These are phyloP conservation scores for Mortierella sp. DNA, from an alignment of 371 early-diverging fungal genomes.

Conservation along the genomic window DNA sequence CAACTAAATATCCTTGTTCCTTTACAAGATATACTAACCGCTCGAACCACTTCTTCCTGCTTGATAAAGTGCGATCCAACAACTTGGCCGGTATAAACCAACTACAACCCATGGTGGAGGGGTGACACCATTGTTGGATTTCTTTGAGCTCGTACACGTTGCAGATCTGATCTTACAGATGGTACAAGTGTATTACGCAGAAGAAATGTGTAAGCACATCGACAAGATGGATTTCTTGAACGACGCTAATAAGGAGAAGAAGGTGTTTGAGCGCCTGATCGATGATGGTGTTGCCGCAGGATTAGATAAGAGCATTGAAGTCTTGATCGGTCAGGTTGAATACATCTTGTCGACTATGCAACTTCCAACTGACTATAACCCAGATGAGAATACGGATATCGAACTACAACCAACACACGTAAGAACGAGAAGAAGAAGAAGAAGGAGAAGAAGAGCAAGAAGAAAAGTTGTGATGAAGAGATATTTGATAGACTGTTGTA, in stretches of 20 bases:
- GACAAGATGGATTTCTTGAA: constrained; percentile 90
- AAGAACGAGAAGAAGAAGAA: background rate
- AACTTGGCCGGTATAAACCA: constrained; percentile 68
- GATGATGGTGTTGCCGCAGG: constrained; percentile 91
- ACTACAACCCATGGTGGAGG: constrained; percentile 55
- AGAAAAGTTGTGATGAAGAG: background rate
- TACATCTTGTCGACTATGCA: constrained; percentile 80
- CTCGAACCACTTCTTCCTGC: background rate
- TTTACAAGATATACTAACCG: background rate
- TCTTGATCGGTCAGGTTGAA: constrained; percentile 84
- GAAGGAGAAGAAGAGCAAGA: background rate
- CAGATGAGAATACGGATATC: constrained; percentile 60
- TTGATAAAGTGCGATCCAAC: constrained; percentile 66
- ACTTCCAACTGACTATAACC: constrained; percentile 79
- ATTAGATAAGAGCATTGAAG: constrained; percentile 90
- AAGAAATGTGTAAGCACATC: constrained; percentile 80
- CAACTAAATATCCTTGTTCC: background rate
- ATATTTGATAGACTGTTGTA: background rate
- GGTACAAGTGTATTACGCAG: constrained; percentile 88
- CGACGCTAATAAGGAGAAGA: constrained; percentile 86
- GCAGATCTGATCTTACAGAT: constrained; percentile 90
- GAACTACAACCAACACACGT: constrained; percentile 72
- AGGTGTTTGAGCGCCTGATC: constrained; percentile 80
- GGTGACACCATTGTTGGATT: constrained; percentile 74
- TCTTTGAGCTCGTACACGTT: constrained; percentile 91